Evolutionary conservation across 768 basidiomycete genomes (phyloP).

Genomic region (Lactarius psammicola): DNA sequence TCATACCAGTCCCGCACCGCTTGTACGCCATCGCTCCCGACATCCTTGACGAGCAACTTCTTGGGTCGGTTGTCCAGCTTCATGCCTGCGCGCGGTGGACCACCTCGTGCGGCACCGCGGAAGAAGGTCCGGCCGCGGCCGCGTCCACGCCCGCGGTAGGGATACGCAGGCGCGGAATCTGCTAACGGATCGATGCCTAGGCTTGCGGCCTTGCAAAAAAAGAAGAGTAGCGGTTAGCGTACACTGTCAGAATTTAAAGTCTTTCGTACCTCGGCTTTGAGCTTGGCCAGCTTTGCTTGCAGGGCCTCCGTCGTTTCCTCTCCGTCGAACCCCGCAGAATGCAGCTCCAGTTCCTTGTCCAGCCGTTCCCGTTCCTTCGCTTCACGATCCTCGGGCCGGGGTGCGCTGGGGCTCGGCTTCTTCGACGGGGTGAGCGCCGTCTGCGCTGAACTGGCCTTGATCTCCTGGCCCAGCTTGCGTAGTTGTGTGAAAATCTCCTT

Average conservation of each 20-base stretch:
- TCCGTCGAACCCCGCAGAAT: constrained; percentile 45
- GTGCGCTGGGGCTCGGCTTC: constrained; percentile 30
- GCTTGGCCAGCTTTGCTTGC: constrained; percentile 69
- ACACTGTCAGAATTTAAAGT: not conserved
- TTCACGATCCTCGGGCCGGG: constrained; percentile 47
- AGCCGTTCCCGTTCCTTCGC: constrained; percentile 61
- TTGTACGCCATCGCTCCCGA: constrained; percentile 51
- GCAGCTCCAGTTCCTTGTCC: constrained; percentile 82
- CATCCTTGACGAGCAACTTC: constrained; percentile 73
- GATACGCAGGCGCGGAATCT: constrained; percentile 37
- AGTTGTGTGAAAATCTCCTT: constrained; percentile 74
- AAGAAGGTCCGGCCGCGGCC: constrained; percentile 60
- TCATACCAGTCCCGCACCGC: constrained; percentile 83
- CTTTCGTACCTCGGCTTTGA: constrained; percentile 70
- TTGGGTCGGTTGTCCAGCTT: constrained; percentile 89
- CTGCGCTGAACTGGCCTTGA: constrained; percentile 48
- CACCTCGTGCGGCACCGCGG: constrained; percentile 63
- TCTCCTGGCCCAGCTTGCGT: constrained; percentile 75
- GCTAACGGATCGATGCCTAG: constrained; percentile 54
- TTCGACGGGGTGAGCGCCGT: constrained; percentile 33
- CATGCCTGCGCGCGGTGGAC: constrained; percentile 69
- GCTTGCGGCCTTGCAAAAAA: constrained; percentile 58
- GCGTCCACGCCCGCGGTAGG: constrained; percentile 66
- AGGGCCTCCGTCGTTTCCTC: constrained; percentile 65
- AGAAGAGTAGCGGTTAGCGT: not conserved